Base-by-base conservation (phyloP, 2,329 filamentous ascomycete genomes). In the Trichophyton equinum region DNA sequence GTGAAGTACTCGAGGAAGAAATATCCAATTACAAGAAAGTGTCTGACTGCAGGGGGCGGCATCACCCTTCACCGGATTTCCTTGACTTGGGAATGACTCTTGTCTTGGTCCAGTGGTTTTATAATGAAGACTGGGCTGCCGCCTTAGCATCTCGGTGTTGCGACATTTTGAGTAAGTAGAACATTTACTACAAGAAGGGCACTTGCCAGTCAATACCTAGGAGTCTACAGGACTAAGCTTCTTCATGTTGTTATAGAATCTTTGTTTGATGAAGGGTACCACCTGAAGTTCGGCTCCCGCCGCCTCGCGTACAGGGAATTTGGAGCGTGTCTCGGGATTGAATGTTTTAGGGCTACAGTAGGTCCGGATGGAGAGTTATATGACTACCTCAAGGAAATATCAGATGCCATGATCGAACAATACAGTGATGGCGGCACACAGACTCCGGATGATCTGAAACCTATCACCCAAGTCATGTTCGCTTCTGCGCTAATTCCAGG, bases 41-140 rank as follows among this genome's bases (percentile, higher is more conserved):
- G 2, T 79, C 82, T 74, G 67, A 69, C 25, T 68, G 73, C 0
- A 77, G 77, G 58, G 76, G 76, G 1, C 68, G 73, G 18, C 68
- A 78, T 57, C 75, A 73, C 47, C 72, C 77, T 2, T 81, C 78
- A 30, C 69, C 67, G 3, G 82, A 83, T 68, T 71, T 77, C 18
- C 68, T 83, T n/a, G 82, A 84, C 65, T 67, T 84, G 49, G 82
- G 82, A 0, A 84, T 84, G 82, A 78, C 80, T 0, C 66, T 84
- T 27, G 84, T 82, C 81, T 78, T 78, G 51, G 74, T 74, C 22
- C 80, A 83, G 62, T 80, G 82, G 70, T 76, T 77, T 62, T 69
- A 68, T 0, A 73, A 73, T 1, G 79, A 82, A 62, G 68, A 70
- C 1, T 83, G 81, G 81, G 78, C 80, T 1, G 65, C 65, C 2